Base-by-base conservation (phyloP, 1,284 basidiomycete genomes). In the Schizopora paradoxa region DNA sequence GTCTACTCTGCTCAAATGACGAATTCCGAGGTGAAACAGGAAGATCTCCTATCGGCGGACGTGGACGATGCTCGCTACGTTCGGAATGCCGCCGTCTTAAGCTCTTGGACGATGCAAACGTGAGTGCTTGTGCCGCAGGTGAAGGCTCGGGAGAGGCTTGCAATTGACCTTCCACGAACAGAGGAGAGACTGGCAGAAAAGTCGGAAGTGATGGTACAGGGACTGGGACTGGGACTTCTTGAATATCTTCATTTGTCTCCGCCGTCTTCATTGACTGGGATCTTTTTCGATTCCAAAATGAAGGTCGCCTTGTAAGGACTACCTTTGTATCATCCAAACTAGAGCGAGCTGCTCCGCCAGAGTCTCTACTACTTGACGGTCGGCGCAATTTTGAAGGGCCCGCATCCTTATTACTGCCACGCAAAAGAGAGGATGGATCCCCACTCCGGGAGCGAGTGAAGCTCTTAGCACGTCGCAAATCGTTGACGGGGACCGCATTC, bases 61-160 rank as follows among this genome's bases (percentile, higher is more conserved):
- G 55, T 47, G 42, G 26, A 54, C 47, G 59, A 57, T 43, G 60
- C 54, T n/a, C n/a, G 41, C 57, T 55, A 25, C 67, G 64, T 45
- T 77, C 77, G 1, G 78, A 78, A 62, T 71, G 67, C 53, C 73
- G 70, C 49, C 77, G 65, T 23, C 73, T 71, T 35, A 79, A 64
- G 14, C 66, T 65, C 37, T 66, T 60, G 21, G 64, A 45, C 51
- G 66, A 65, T 27, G 58, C 58, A 44, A 56, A 54, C 22, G 49
- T 60, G 13, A 55, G 47, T 19, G 54, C 31, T 16, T 39, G 32
- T 45, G 52, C 48, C 51, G 42, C 61, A 54, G 45, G 58, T 57
- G 18, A 36, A 1, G 47, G 18, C n/a, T 25, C 27, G n/a, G 47
- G 38, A 11, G 47, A 43, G 22, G 29, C 28, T 14, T 42, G 43